phyloP scores from a whole-genome alignment of 768 basidiomycete genomes.

The Naganishia randhawae region DNA sequence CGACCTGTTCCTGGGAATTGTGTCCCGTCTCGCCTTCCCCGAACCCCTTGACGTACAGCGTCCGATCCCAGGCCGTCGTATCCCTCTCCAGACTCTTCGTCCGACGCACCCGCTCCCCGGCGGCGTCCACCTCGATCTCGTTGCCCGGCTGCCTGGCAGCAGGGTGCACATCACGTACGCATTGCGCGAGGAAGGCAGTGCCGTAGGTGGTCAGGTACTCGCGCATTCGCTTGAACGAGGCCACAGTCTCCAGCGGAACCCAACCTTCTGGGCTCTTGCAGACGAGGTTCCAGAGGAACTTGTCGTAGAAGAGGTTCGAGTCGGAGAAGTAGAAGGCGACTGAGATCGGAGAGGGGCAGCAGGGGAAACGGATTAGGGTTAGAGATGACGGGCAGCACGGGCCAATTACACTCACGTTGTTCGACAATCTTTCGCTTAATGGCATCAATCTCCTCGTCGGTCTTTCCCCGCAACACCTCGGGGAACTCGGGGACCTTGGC shows the following conservation, averaged over 20 bases:
- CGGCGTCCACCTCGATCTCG: slow-evolving; percentile 39
- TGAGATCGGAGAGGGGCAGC: slow-evolving; percentile 49
- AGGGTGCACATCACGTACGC: slow-evolving; percentile 55
- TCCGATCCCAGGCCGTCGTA: slow-evolving; percentile 73
- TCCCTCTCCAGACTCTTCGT: slow-evolving; percentile 71
- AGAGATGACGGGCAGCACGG: not conserved
- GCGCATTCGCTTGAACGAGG: slow-evolving; percentile 93
- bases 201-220: slow-evolving; percentile 61
- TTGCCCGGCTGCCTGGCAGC: slow-evolving; percentile 1
- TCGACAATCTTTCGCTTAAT: slow-evolving; percentile 40
- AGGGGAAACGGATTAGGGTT: not conserved
- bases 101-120: slow-evolving; percentile 68
- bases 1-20: slow-evolving; percentile 67
- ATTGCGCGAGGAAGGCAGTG: slow-evolving; percentile 64
- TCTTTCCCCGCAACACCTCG: slow-evolving; percentile 36
- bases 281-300: slow-evolving; percentile 93
- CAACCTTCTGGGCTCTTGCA: slow-evolving; percentile 73
- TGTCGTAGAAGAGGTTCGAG: slow-evolving; percentile 75
- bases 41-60: slow-evolving; percentile 90
- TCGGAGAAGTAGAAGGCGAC: slow-evolving; percentile 97
- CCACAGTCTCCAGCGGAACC: slow-evolving; percentile 79
- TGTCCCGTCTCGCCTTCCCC: slow-evolving; percentile 60
- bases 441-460: slow-evolving; percentile 41
- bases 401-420: slow-evolving; percentile 40
- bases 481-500: slow-evolving; percentile 16